A percentile compares a stretch with the other conserved stretches of the same genome.
Evolutionary conservation across 176 grass and related monocot species (phyloP).

Genomic region (Phyllostachys edulis): DNA sequence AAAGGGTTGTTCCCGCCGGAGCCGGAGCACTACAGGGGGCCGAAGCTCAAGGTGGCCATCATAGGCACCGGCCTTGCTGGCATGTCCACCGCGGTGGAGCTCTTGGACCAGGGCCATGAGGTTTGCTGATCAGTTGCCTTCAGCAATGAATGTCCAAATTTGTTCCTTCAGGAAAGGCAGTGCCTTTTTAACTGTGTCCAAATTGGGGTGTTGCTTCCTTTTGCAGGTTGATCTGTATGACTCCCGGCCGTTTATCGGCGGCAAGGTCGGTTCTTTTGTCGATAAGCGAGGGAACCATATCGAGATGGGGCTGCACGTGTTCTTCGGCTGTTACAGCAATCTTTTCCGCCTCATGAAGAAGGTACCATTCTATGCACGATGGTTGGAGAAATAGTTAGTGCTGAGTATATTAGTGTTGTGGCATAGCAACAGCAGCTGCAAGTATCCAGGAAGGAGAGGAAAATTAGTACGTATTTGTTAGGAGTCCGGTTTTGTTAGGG

Average conservation of each 20-base stretch:
- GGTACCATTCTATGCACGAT: constrained; percentile 34
- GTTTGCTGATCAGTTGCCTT: constrained; percentile 36
- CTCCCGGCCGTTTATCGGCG: constrained; percentile 74
- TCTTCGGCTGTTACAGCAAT: constrained; percentile 98
- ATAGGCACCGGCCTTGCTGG: constrained; percentile 84
- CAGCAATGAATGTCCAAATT: background rate
- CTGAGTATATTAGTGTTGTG: background rate
- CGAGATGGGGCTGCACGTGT: constrained; percentile 95
- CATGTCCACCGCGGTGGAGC: constrained; percentile 95
- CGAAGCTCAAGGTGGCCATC: constrained; percentile 94
- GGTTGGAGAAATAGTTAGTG: background rate
- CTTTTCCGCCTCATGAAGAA: constrained; percentile 98
- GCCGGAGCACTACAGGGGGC: constrained; percentile 73
- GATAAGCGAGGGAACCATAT: constrained; percentile 93
- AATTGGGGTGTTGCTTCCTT: background rate
- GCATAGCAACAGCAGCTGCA: too few species aligned
- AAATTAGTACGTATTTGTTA: too few species aligned
- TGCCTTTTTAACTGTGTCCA: background rate
- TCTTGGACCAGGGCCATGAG: constrained; percentile 96
- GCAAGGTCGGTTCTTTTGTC: constrained; percentile 94
- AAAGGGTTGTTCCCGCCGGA: constrained; percentile 88
- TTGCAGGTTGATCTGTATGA: constrained; percentile 96
- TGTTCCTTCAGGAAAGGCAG: background rate
- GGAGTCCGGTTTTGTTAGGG: too few species aligned
- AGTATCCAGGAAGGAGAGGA: too few species aligned